Conservation (phyloP, 2,329 filamentous ascomycete genomes). For the Diaporthe sp. region DNA sequence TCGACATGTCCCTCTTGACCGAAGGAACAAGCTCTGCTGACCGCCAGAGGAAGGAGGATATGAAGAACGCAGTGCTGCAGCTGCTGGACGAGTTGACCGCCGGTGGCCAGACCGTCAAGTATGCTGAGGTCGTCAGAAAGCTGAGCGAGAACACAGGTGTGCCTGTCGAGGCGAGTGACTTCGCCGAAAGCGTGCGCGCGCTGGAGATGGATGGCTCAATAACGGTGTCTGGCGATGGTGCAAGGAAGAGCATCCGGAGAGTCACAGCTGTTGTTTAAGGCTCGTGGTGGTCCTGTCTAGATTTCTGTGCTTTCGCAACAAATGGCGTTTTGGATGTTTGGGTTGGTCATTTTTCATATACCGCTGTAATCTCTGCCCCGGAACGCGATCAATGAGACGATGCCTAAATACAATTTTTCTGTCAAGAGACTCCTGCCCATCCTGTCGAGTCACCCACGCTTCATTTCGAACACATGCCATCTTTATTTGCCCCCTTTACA, state of each 20-base stretch:
- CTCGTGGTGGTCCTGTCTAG: neutral
- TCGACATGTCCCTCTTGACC: slow-evolving; percentile 95
- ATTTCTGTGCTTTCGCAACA: neutral
- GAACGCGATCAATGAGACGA: slow-evolving; percentile 32
- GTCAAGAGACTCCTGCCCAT: neutral
- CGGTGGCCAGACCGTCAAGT: slow-evolving; percentile 76
- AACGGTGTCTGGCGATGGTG: slow-evolving; percentile 86
- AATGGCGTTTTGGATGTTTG: slow-evolving; percentile 25
- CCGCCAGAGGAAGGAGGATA: slow-evolving; percentile 82
- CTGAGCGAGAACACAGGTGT: slow-evolving; percentile 79
- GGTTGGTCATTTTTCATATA: slow-evolving; percentile 30
- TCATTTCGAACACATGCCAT: neutral
- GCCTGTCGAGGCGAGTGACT: slow-evolving; percentile 82
- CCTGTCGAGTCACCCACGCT: slow-evolving; percentile 21
- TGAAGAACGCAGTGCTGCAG: slow-evolving; percentile 83
- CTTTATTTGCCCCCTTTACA: neutral
- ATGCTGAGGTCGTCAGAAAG: slow-evolving; percentile 81
- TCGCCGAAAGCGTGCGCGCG: slow-evolving; percentile 82
- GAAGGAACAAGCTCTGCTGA: slow-evolving; percentile 95
- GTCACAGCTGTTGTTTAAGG: slow-evolving; percentile 68
- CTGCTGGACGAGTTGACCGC: slow-evolving; percentile 86
- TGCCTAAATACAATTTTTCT: slow-evolving; percentile 27
- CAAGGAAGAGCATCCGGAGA: slow-evolving; percentile 84
- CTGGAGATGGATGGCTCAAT: slow-evolving; percentile 89
- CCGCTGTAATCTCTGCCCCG: slow-evolving; percentile 26